These are phyloP conservation scores for Talaromyces rugulosus DNA, from an alignment of 2,329 filamentous ascomycete genomes.

Conservation along the genomic window DNA sequence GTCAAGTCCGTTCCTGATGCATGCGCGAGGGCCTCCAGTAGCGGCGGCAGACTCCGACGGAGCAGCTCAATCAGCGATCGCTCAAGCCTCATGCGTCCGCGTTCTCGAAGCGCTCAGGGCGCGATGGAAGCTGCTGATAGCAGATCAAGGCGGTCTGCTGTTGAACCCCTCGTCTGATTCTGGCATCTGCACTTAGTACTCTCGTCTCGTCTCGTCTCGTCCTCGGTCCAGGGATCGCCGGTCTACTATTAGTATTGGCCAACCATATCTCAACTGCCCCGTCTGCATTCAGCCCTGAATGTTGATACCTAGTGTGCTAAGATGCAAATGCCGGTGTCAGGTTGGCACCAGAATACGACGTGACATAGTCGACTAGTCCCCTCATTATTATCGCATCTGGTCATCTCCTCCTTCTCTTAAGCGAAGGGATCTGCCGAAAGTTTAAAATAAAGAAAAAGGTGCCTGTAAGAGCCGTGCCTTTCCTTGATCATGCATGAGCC, in stretches of 20 bases:
- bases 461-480: neutral
- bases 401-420: neutral
- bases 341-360: neutral
- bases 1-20: neutral
- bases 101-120: neutral
- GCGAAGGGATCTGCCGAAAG: neutral
- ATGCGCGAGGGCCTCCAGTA: neutral
- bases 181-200: too few relatives aligned
- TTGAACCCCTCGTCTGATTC: neutral
- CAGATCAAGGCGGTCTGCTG: neutral
- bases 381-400: neutral
- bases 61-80: neutral
- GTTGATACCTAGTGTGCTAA: neutral
- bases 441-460: neutral
- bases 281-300: neutral
- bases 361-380: neutral
- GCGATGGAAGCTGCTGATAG: neutral
- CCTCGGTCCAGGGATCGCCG: neutral
- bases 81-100: neutral
- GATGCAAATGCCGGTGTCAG: neutral
- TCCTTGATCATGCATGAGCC: neutral
- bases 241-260: neutral
- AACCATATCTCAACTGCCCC: neutral
- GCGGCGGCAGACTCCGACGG: neutral
- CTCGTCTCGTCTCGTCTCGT: neutral